phyloP scores from a whole-genome alignment of 352 stramenopile species.

The Globisporangium barbulae region DNA sequence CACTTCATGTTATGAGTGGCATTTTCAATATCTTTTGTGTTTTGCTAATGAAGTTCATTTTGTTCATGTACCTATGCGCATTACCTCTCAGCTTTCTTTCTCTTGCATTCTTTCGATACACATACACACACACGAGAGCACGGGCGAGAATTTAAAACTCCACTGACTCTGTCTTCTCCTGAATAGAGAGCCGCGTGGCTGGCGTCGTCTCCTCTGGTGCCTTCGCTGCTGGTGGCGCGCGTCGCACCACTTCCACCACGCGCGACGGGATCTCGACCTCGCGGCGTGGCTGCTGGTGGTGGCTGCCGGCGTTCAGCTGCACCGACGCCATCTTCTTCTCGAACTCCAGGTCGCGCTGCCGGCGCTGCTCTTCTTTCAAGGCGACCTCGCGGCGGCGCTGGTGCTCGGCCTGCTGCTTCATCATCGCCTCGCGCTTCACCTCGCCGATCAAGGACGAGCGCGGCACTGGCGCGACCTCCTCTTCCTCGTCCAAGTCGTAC shows the following conservation, averaged over 20 bases:
- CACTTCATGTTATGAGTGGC: no score
- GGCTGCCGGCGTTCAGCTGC: neutral
- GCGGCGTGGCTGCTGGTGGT: neutral
- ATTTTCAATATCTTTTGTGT: no score
- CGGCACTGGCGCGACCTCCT: conserved; percentile 25
- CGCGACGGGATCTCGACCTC: conserved; percentile 12
- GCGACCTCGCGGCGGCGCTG: conserved; percentile 56
- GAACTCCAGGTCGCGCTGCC: conserved; percentile 33
- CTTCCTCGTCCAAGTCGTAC: conserved; percentile 35
- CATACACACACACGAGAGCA: neutral
- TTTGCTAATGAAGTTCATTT: no score
- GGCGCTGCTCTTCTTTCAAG: conserved; percentile 50
- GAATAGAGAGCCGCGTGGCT: neutral
- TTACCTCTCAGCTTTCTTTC: no score
- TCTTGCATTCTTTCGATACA: neutral
- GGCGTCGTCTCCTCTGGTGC: neutral
- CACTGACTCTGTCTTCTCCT: neutral
- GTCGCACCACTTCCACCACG: conserved; percentile 27
- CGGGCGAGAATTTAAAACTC: neutral
- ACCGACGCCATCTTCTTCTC: conserved; percentile 19
- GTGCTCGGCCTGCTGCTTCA: conserved; percentile 60
- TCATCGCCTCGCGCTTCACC: conserved; percentile 66
- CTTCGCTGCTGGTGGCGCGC: conserved; percentile 13
- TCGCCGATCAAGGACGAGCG: conserved; percentile 63
- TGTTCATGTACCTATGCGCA: no score